Base-by-base conservation (phyloP, 2,329 filamentous ascomycete species). In the Diplodia seriata region DNA sequence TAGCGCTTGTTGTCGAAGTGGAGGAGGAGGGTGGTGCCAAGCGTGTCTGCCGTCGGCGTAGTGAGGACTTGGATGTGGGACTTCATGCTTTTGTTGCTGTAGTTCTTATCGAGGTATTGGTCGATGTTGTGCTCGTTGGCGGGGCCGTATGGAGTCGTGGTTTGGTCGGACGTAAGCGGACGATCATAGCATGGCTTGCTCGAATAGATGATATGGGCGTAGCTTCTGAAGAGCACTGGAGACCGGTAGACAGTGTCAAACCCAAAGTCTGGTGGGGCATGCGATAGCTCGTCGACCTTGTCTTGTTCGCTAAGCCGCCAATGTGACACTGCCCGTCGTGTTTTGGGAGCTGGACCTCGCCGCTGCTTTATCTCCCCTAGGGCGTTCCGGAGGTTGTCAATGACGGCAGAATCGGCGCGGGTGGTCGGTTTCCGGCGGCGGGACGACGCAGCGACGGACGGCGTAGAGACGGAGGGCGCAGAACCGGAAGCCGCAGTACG, bases 21-120 rank as follows among this genome's bases (percentile, higher is more conserved):
- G 7, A 99, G 83, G 47, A 93, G 77, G 38, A 98, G 78, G 61
- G 87, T 86, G 2, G 92, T 92, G 66, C 94, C 94, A 0, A 90
- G 87, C 23, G 93, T 97, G 80, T 99, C 95, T 69, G 90, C 90
- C 72, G 94, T 95, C 15, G 94, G 94, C 69, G 91, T 91, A 20
- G 90, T 91, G 70, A 94, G 78, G 73, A 98, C 81, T 77, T 96
- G 90, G 68, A 94, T 84, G 73, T 84, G 88, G 18, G 66, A 26
- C 36, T 49, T 55, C 66, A 68, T 68, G 4, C 36, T 31, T 47
- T 47, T 50, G 18, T 20, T 23, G 23, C 1, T 6, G 61, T 64
- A 64, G 8, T 29, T 33, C 23, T 53, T 53, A 14, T 14, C n/a
- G 18, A 64, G 50, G 26, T 53, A 64, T 38, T 31, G 18, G 57